Percentiles rank a stretch among this genome's conserved stretches.
Evolutionary conservation across 306 rosid species (phyloP).

Genomic region (Rubus idaeus): DNA sequence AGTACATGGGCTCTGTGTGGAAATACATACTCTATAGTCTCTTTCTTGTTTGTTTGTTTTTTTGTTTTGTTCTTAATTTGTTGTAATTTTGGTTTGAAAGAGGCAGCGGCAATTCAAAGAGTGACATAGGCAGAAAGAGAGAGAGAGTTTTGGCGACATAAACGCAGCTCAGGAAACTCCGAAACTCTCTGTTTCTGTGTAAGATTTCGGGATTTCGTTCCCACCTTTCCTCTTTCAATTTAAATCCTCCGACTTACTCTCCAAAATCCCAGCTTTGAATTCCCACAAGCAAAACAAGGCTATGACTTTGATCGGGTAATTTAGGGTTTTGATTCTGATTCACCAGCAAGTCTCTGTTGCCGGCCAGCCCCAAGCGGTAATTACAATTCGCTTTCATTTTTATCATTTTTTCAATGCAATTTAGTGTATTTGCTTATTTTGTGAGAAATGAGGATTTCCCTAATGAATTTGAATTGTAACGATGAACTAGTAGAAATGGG

Average conservation of each 20-base stretch:
- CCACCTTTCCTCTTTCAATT: neutral
- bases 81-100: conserved; percentile 34
- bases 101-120: conserved; percentile 54
- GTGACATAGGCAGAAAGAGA: conserved; percentile 18
- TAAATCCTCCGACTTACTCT: neutral
- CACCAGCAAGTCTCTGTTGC: conserved; percentile 27
- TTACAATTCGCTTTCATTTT: neutral
- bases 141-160: conserved; percentile 26
- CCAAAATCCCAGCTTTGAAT: conserved; percentile 25
- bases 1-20: neutral
- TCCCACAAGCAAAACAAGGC: conserved; percentile 16
- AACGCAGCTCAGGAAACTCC: conserved; percentile 25
- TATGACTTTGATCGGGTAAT: conserved; percentile 31
- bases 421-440: neutral
- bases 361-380: conserved; percentile 46
- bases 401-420: neutral
- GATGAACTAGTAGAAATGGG: conserved; percentile 6
- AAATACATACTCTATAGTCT: neutral
- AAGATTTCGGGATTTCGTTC: conserved; percentile 19
- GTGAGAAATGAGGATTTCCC: neutral
- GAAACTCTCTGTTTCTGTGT: conserved; percentile 11
- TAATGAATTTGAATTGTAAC: conserved; percentile 5
- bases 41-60: neutral
- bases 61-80: neutral
- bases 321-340: conserved; percentile 37